phyloP scores from a whole-genome alignment of 805 yeast genomes.

The Tetrapisispora iriomotensis region DNA sequence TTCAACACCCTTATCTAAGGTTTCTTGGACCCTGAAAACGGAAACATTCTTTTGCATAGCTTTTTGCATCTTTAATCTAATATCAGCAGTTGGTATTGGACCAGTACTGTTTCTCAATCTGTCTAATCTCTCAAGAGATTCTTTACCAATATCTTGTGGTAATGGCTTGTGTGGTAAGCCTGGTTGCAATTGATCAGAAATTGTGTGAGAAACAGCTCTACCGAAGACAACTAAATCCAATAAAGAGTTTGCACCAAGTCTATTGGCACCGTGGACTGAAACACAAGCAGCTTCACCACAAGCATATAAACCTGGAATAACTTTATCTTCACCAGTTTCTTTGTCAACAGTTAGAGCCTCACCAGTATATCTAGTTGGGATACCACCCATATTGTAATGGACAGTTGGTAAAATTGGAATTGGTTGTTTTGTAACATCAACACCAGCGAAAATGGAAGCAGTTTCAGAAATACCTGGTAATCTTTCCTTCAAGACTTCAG shows the following conservation, averaged over 20 bases:
- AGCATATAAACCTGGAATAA: slow-evolving; percentile 88
- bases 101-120: slow-evolving; percentile 79
- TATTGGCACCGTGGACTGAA: slow-evolving; percentile 98
- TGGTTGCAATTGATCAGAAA: slow-evolving; percentile 76
- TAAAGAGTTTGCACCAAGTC: slow-evolving; percentile 96
- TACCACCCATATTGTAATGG: slow-evolving; percentile 99
- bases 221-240: slow-evolving; percentile 96
- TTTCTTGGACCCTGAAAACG: slow-evolving; percentile 89
- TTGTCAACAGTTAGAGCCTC: slow-evolving; percentile 79
- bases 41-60: slow-evolving; percentile 96
- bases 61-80: slow-evolving; percentile 88
- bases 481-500: slow-evolving; percentile 85
- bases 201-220: slow-evolving; percentile 93
- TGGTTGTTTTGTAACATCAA: slow-evolving; percentile 98
- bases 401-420: slow-evolving; percentile 97
- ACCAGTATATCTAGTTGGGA: slow-evolving; percentile 96
- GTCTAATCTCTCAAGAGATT: slow-evolving; percentile 85
- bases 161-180: slow-evolving; percentile 77
- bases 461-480: slow-evolving; percentile 99
- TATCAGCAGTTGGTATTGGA: slow-evolving; percentile 70
- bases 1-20: slow-evolving; percentile 83
- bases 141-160: slow-evolving; percentile 80
- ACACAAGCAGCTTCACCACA: slow-evolving; percentile 99
- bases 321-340: slow-evolving; percentile 74
- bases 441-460: slow-evolving; percentile 97